Conservation (phyloP, 2,329 filamentous ascomycete genomes). For the Hypocreales sp. region DNA sequence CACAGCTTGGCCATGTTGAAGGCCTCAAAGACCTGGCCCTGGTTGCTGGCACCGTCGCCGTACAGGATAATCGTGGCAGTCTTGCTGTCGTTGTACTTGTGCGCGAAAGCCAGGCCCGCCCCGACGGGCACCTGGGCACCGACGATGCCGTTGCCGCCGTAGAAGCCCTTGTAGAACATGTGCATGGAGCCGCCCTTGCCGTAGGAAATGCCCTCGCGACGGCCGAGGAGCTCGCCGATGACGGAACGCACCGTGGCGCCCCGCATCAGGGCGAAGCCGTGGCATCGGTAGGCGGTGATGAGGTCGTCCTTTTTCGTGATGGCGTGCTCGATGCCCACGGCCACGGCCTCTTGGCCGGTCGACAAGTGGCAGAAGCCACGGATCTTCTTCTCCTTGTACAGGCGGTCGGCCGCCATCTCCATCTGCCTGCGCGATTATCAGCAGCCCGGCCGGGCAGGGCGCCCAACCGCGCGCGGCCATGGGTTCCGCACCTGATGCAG, state of each 20-base stretch:
- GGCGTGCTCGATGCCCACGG: conserved; percentile 91
- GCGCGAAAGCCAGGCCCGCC: conserved; percentile 89
- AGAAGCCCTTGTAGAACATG: conserved; percentile 98
- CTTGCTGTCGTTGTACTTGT: conserved; percentile 82
- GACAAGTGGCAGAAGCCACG: conserved; percentile 99
- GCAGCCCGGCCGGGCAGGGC: conserved; percentile 3
- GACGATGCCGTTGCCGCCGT: conserved; percentile 97
- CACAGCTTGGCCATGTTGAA: conserved; percentile 99
- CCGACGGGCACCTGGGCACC: conserved; percentile 96
- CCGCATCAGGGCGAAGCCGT: conserved; percentile 96
- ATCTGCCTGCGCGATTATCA: conserved; percentile 56
- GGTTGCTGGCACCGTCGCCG: conserved; percentile 96
- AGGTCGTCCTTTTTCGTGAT: conserved; percentile 83
- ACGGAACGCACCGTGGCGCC: conserved; percentile 81
- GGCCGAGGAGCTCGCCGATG: conserved; percentile 88
- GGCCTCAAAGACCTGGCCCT: conserved; percentile 98
- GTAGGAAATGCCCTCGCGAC: conserved; percentile 91
- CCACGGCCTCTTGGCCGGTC: conserved; percentile 93
- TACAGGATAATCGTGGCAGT: conserved; percentile 83
- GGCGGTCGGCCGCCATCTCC: conserved; percentile 97
- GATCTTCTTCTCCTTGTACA: conserved; percentile 99
- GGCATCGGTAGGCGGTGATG: conserved; percentile 97
- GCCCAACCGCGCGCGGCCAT: not conserved
- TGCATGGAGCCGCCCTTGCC: conserved; percentile 99
- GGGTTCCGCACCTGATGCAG: conserved; percentile 55